Percentiles rank a stretch among this genome's conserved stretches.
These are phyloP conservation scores for Leucosporidium yakuticum DNA, from an alignment of 768 basidiomycete genomes.

Conservation along the genomic window DNA sequence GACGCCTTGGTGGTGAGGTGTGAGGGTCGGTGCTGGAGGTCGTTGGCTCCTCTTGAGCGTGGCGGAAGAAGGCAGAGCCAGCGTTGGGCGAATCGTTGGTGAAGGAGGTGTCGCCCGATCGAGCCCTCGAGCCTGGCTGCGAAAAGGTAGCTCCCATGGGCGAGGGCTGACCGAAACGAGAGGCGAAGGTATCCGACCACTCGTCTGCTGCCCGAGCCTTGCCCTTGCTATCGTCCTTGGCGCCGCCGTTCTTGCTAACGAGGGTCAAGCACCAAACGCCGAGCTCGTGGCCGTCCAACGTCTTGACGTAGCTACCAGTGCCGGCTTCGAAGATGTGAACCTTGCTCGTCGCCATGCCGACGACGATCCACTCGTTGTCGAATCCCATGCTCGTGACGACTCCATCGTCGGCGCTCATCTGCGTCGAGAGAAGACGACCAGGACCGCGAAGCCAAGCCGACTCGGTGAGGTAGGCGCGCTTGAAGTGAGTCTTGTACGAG, in stretches of 20 bases:
- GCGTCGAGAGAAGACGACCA: constrained; percentile 62
- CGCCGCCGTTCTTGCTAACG: constrained; percentile 58
- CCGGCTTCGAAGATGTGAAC: constrained; percentile 78
- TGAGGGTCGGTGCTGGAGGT: no score
- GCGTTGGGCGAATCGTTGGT: constrained; percentile 5
- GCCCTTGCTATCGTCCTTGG: background rate
- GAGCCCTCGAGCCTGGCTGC: background rate
- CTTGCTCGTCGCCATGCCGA: constrained; percentile 76
- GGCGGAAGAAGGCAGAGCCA: background rate
- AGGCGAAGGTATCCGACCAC: background rate
- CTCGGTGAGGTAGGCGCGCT: constrained; percentile 65
- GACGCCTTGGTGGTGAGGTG: background rate
- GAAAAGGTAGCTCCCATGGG: constrained; percentile 7
- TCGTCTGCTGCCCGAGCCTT: background rate
- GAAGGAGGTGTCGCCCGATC: background rate
- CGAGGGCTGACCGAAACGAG: background rate
- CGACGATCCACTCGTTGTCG: constrained; percentile 74
- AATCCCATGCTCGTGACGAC: constrained; percentile 83
- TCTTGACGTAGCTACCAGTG: constrained; percentile 68
- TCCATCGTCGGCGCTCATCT: constrained; percentile 53
- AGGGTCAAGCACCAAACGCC: constrained; percentile 93
- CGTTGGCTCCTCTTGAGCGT: background rate
- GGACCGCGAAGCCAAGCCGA: constrained; percentile 69
- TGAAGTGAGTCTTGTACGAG: constrained; percentile 67
- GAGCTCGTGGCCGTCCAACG: constrained; percentile 72